phyloP scores from a whole-genome alignment of 768 basidiomycete species.

The Termitomyces sp. region DNA sequence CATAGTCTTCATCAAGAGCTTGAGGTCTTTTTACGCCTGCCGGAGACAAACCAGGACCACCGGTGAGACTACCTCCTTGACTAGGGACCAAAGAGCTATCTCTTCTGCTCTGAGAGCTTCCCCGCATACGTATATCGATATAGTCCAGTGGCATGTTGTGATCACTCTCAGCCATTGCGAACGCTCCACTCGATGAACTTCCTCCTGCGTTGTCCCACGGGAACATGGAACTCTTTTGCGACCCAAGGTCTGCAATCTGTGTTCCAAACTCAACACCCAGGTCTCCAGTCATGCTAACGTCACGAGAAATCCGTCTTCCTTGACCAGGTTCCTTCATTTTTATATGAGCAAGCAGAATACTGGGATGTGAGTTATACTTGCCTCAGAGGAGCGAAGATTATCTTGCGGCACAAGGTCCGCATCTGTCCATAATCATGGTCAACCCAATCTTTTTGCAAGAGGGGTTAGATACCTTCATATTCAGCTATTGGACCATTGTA shows the following conservation, averaged over 20 bases:
- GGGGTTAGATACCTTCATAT: neutral
- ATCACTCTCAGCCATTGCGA: conserved; percentile 35
- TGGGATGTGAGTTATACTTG: conserved; percentile 11
- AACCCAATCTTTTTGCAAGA: neutral
- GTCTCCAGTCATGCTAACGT: conserved; percentile 45
- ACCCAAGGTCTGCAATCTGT: conserved; percentile 35
- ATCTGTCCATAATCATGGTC: neutral
- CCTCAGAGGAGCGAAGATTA: conserved; percentile 53
- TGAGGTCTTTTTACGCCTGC: conserved; percentile 38
- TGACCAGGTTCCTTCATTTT: conserved; percentile 69
- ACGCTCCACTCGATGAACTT: conserved; percentile 48
- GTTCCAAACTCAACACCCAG: conserved; percentile 39
- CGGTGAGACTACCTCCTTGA: conserved; percentile 35
- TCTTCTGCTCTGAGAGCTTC: conserved; percentile 48
- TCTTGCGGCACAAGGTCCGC: neutral
- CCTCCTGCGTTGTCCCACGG: conserved; percentile 81
- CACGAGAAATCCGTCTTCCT: conserved; percentile 67
- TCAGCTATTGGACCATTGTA: neutral
- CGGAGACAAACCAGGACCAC: conserved; percentile 46
- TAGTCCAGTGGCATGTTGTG: conserved; percentile 39
- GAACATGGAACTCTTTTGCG: conserved; percentile 67
- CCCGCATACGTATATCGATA: conserved; percentile 47
- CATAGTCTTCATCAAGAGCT: conserved; percentile 53
- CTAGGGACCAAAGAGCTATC: conserved; percentile 54
- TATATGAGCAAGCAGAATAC: neutral